These are phyloP conservation scores for Sphaerulina musiva DNA, from an alignment of 2,329 filamentous ascomycete species.

Conservation along the genomic window DNA sequence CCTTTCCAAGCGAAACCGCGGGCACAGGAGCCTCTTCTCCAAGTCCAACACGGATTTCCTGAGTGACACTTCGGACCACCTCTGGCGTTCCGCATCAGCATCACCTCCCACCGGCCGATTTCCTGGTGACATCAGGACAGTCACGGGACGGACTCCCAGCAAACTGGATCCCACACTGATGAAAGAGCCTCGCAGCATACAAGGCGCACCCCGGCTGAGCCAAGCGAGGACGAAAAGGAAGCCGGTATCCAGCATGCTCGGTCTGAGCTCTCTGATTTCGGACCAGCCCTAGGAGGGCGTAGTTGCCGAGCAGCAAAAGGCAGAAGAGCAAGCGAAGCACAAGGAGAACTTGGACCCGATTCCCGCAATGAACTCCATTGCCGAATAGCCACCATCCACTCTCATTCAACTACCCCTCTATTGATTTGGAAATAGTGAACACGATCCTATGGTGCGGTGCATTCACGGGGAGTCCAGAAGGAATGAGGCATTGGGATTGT, in stretches of 20 bases:
- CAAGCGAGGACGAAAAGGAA: conserved; percentile 45
- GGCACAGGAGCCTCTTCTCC: conserved; percentile 58
- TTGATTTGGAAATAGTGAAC: not conserved
- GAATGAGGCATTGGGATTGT: not conserved
- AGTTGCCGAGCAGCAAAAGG: conserved; percentile 4
- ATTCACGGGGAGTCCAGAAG: not conserved
- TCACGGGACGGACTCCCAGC: conserved; percentile 61
- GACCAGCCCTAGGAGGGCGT: conserved; percentile 18
- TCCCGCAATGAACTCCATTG: conserved; percentile 1
- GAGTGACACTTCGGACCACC: conserved; percentile 66
- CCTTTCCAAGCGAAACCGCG: conserved; percentile 66
- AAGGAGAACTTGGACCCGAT: not conserved
- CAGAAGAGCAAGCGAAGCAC: conserved; percentile 3
- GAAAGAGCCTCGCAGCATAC: conserved; percentile 84
- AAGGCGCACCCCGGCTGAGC: conserved; percentile 67
- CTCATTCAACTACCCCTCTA: not conserved
- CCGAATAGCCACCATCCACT: not conserved
- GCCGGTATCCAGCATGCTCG: conserved; percentile 42
- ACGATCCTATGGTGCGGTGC: not conserved
- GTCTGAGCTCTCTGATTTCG: conserved; percentile 22
- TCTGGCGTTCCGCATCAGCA: conserved; percentile 64
- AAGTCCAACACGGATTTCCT: conserved; percentile 59
- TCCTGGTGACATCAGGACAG: conserved; percentile 53
- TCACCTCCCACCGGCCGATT: conserved; percentile 50
- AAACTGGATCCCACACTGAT: conserved; percentile 80